A percentile compares a stretch with the other conserved stretches of the same genome.
These are phyloP conservation scores for Fusarium solani-melongenae DNA, from an alignment of 2,329 filamentous ascomycete species.

Conservation along the genomic window DNA sequence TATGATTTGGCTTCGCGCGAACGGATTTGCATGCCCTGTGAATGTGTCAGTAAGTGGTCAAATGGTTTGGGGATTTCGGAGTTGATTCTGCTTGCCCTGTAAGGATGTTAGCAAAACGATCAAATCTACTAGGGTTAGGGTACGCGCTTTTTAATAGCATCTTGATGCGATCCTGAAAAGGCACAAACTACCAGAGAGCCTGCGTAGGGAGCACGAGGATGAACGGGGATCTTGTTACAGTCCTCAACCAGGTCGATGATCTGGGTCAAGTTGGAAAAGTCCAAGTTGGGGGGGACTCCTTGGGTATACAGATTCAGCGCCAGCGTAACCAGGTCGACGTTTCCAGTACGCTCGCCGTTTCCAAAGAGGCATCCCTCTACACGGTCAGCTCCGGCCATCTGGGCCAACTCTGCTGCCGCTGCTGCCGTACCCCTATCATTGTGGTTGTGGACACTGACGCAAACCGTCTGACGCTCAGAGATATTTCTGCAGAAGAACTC, in stretches of 20 bases:
- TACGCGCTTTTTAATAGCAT: not conserved
- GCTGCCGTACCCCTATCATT: not conserved
- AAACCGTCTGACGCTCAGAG: slow-evolving; percentile 84
- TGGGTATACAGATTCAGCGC: not conserved
- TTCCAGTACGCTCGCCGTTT: not conserved
- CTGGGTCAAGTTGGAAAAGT: not conserved
- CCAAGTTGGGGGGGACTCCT: not conserved
- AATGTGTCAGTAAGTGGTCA: not conserved
- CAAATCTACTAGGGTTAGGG: not conserved
- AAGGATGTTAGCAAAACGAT: not conserved
- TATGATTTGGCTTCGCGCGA: not conserved
- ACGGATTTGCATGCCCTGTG: not conserved
- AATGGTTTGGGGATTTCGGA: not conserved
- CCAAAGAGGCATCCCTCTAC: not conserved
- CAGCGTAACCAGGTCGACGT: not conserved
- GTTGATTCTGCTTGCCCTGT: not conserved
- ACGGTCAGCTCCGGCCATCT: not conserved
- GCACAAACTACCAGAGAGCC: not conserved
- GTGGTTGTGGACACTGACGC: slow-evolving; percentile 59
- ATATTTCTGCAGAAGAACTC: slow-evolving; percentile 95
- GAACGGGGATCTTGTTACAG: not conserved
- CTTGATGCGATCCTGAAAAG: not conserved
- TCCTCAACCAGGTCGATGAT: not conserved
- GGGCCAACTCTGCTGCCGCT: not conserved
- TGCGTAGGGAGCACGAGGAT: not conserved